Conservation (phyloP, 345 rosid species). For the Lepidium africanum region DNA sequence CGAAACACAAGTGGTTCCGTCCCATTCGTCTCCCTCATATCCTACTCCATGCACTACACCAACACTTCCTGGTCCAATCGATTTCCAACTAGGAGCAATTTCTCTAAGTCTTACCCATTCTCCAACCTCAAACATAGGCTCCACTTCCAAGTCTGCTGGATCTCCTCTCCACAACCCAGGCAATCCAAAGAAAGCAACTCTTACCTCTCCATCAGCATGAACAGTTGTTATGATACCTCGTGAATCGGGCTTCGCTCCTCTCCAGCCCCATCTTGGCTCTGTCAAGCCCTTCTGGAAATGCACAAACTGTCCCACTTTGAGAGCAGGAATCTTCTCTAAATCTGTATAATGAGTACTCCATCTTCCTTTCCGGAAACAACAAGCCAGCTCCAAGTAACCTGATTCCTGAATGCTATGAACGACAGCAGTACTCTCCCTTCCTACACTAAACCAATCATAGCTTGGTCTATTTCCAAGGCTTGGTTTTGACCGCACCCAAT, state of each 20-base stretch:
- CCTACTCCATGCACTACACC: slow-evolving; percentile 89
- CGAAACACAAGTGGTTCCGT: slow-evolving; percentile 63
- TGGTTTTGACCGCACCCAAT: slow-evolving; percentile 95
- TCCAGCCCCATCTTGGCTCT: slow-evolving; percentile 99
- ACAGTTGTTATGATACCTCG: slow-evolving; percentile 75
- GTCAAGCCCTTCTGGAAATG: slow-evolving; percentile 63
- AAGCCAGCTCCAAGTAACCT: slow-evolving; percentile 85
- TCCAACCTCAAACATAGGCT: slow-evolving; percentile 74
- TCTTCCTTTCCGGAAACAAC: slow-evolving; percentile 92
- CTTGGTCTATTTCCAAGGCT: slow-evolving; percentile 87
- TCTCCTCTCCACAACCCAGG: slow-evolving; percentile 87
- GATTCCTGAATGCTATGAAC: slow-evolving; percentile 88
- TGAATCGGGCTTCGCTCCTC: slow-evolving; percentile 70
- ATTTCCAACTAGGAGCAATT: slow-evolving; percentile 61
- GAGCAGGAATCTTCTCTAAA: slow-evolving; percentile 72
- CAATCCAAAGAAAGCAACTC: slow-evolving; percentile 80
- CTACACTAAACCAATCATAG: slow-evolving; percentile 85
- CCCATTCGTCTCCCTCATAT: slow-evolving; percentile 77
- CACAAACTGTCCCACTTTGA: slow-evolving; percentile 83
- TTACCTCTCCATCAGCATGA: slow-evolving; percentile 89
- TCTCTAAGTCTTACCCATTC: slow-evolving; percentile 83
- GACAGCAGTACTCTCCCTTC: slow-evolving; percentile 85
- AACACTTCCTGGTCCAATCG: slow-evolving; percentile 66
- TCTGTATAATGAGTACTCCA: slow-evolving; percentile 71
- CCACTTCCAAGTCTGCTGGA: slow-evolving; percentile 83